Evolutionary conservation across 2,329 filamentous ascomycete species (phyloP).

Genomic region (Trichophyton simii): DNA sequence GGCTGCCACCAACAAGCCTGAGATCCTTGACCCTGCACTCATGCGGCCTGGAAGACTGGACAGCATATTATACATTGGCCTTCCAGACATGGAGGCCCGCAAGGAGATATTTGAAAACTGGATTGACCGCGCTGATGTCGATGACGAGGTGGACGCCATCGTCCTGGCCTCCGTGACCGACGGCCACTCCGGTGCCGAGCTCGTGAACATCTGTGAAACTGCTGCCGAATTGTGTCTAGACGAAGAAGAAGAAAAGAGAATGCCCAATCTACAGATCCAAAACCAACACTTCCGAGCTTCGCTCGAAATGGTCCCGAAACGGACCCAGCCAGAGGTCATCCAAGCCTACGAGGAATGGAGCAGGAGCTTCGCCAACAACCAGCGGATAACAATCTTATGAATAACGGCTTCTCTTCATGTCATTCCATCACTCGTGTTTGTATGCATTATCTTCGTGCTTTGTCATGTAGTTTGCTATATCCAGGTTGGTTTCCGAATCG

Average conservation of each 20-base stretch:
- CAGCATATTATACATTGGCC: slow-evolving; percentile 70
- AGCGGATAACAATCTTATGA: neutral
- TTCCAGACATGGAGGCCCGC: slow-evolving; percentile 60
- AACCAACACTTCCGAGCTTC: slow-evolving; percentile 35
- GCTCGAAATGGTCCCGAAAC: slow-evolving; percentile 38
- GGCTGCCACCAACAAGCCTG: slow-evolving; percentile 82
- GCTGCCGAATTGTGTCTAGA: slow-evolving; percentile 42
- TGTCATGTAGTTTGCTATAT: too few species aligned
- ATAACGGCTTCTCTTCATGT: neutral
- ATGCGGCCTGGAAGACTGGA: slow-evolving; percentile 79
- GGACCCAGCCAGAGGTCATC: slow-evolving; percentile 49
- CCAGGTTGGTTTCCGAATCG: neutral
- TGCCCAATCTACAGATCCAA: slow-evolving; percentile 24
- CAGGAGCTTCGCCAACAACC: slow-evolving; percentile 11
- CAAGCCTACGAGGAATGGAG: slow-evolving; percentile 47
- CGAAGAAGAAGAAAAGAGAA: slow-evolving; percentile 34
- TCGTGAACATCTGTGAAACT: slow-evolving; percentile 48
- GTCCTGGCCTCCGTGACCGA: slow-evolving; percentile 53
- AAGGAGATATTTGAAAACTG: slow-evolving; percentile 63
- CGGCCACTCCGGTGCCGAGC: slow-evolving; percentile 76
- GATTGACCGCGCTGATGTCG: slow-evolving; percentile 48
- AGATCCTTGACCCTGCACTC: slow-evolving; percentile 72
- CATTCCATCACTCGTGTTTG: neutral
- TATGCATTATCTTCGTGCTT: neutral
- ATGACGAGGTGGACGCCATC: slow-evolving; percentile 52